phyloP scores from a whole-genome alignment of 73 alveolate genomes.

The Vitrella brassicaformis region DNA sequence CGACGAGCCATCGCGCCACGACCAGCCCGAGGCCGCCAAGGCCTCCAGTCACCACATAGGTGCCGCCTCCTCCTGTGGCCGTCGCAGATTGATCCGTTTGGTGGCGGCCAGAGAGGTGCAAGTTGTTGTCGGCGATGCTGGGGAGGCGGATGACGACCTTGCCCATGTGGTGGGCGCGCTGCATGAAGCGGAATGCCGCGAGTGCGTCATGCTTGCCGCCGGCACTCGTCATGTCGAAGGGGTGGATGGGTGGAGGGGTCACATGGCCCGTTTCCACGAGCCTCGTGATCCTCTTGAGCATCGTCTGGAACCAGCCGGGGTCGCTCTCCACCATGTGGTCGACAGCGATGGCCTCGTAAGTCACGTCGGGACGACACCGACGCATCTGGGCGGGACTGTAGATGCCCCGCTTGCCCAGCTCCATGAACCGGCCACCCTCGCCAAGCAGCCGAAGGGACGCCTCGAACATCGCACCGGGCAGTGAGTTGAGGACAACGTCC shows the following conservation, averaged over 20 bases:
- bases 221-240: background rate
- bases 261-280: background rate
- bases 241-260: background rate
- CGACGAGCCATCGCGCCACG: background rate
- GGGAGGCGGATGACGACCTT: constrained; percentile 13
- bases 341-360: constrained; percentile 32
- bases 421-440: constrained; percentile 36
- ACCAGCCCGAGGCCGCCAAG: constrained; percentile 2
- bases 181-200: constrained; percentile 20
- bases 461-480: background rate
- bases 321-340: background rate
- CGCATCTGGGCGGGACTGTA: background rate
- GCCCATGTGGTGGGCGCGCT: constrained; percentile 33
- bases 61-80: background rate
- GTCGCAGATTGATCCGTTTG: no score
- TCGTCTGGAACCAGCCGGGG: background rate
- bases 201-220: constrained; percentile 10
- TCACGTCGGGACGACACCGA: constrained; percentile 1
- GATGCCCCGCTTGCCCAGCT: constrained; percentile 33
- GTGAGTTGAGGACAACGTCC: constrained; percentile 29
- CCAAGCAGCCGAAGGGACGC: background rate
- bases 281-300: background rate
- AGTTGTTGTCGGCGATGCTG: background rate
- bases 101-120: no score
- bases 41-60: constrained; percentile 1